Base-by-base conservation (phyloP, 73 alveolate species). In the Diophrys sp. region DNA sequence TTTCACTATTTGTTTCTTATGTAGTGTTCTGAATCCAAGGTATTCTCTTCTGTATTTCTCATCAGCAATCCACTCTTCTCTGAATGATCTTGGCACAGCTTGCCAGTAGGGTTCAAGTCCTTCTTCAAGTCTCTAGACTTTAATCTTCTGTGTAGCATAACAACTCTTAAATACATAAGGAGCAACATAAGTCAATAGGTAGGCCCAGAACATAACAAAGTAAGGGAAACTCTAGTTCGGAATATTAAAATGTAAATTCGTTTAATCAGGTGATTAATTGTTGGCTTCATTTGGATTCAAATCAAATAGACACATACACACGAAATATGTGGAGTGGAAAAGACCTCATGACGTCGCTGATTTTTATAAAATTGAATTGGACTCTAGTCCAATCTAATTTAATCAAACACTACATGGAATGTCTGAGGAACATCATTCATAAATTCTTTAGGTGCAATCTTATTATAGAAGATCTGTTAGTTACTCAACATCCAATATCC, bases 401-500 rank as follows among this genome's bases (percentile, higher is more conserved):
- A 67, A 11, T 18, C 69, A 27, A 80, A 69, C 31, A 84, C 62
- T 23, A 56, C 33, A 66, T 84, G 92, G 0, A 73, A 80, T 23
- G 77, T 26, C 26, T n/a, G 26, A 28, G 23, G 31, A 28, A 55
- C 67, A 29, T 31, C 67, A 23, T 29, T n/a, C n/a, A 71, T 24
- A 1, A 31, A 33, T 2, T 27, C 25, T 55, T 24, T 55, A 1
- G 78, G 54, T 67, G 70, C 29, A 26, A 78, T 57, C 25, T 44
- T 68, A 33, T 84, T 84, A 73, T 56, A 78, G 33, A 84, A 84
- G 44, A 84, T 66, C 56, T 84, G 80, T 34, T 78, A 70, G 75
- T 84, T 84, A 30, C 78, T 23, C 31, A 77, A 71, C 82, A 78
- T 77, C 92, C 87, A 78, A 62, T 84, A 84, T 18, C 83, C 79